Base-by-base conservation (phyloP, 2,329 filamentous ascomycete genomes). In the Ascochyta rabiei region DNA sequence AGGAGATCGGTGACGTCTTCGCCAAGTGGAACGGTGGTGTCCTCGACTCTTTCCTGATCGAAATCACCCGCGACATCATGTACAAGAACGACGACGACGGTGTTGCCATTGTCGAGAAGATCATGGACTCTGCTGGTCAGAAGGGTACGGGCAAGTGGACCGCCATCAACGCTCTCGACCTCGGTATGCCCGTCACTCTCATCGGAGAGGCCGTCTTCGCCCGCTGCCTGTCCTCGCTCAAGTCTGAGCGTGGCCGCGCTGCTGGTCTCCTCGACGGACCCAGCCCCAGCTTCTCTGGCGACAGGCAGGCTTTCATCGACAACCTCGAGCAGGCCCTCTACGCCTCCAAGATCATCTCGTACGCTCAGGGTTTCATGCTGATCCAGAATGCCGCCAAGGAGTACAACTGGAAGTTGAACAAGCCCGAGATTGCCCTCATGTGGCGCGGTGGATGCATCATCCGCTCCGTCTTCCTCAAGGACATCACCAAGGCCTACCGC, bases 91-190 rank as follows among this genome's bases (percentile, higher is more conserved):
- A 99, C 72, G 93, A 96, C 46, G 93, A 98, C 71, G 91, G 90
- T 73, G 87, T 84, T 59, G 83, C 95, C 43, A 89, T 99, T 56
- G 89, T 99, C 58, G 95, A 99, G 87, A 99, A 98, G 89, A 98
- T 99, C 71, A 86, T 98, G 64, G 95, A 99, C 84, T 89, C 93
- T 81, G 95, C 95, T 73, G 95, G 95, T 70, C 95, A 99, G 85
- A 99, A 99, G 68, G 95, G 95, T 82, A 98, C 95, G 69, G 95
- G 95, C 82, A 98, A 99, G 86, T 99, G 95, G 95, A 99, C 95
- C 67, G 93, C 95, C 74, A 96, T 99, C 82, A 99, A 99, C 81
- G 93, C 95, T 65, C 88, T 99, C 58, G 95, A 99, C 79, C 89
- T 99, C 60, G 95, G 95, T 74, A 96, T 96, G 91, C 95, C 95